Conservation (phyloP, 208 protist species). For the Eutreptiella sp. region DNA sequence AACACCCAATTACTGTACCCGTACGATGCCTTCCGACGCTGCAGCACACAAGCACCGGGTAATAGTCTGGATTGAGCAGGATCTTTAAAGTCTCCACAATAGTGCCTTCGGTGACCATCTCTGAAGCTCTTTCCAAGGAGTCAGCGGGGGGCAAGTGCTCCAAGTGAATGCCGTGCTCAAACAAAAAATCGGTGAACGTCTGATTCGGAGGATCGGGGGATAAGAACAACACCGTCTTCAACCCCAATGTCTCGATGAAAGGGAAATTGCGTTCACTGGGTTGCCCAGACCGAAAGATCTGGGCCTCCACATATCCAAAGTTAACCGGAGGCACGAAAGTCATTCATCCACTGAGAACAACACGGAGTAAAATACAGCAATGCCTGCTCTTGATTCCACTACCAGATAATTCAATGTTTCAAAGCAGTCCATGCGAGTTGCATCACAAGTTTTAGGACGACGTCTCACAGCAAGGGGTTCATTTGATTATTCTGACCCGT, state of each 20-base stretch:
- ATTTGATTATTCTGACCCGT: too few relatives aligned
- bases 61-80: slow-evolving; percentile 84
- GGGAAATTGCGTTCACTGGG: slow-evolving; percentile 91
- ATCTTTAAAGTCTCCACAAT: slow-evolving; percentile 82
- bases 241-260: slow-evolving; percentile 86
- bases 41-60: slow-evolving; percentile 92
- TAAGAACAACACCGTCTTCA: slow-evolving; percentile 90
- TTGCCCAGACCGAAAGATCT: slow-evolving; percentile 88
- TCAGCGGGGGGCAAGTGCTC: too few relatives aligned
- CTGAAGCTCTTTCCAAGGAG: too few relatives aligned
- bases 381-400: too few relatives aligned
- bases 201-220: slow-evolving; percentile 77
- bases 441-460: too few relatives aligned
- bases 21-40: slow-evolving; percentile 91
- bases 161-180: slow-evolving; percentile 80
- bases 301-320: slow-evolving; percentile 92
- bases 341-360: too few relatives aligned
- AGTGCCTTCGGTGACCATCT: slow-evolving; percentile 47
- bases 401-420: too few relatives aligned
- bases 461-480: too few relatives aligned
- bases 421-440: too few relatives aligned
- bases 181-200: slow-evolving; percentile 82
- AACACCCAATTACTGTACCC: slow-evolving; percentile 93
- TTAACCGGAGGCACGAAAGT: slow-evolving; percentile 79
- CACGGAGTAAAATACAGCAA: too few relatives aligned